Conservation (phyloP, 1,284 basidiomycete genomes). For the Melampsora americana region DNA sequence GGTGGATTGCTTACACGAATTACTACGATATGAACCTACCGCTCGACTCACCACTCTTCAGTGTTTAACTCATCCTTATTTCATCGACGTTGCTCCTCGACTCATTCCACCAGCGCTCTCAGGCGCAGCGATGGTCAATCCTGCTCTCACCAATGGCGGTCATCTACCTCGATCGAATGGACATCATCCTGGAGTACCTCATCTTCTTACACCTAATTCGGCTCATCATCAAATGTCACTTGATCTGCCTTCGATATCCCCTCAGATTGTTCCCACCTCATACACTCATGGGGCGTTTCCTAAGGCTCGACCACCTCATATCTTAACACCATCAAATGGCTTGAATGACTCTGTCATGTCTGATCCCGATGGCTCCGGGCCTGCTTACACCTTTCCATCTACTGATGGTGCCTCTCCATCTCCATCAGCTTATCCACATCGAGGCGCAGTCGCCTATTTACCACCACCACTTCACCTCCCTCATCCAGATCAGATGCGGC, state of each 20-base stretch:
- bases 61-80: slow-evolving; percentile 84
- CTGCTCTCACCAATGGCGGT: slow-evolving; percentile 53
- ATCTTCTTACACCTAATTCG: slow-evolving; percentile 47
- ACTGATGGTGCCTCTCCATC: background rate
- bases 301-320: slow-evolving; percentile 39
- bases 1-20: slow-evolving; percentile 84
- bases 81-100: slow-evolving; percentile 64
- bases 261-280: slow-evolving; percentile 49
- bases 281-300: slow-evolving; percentile 46
- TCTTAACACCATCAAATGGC: slow-evolving; percentile 41
- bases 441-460: slow-evolving; percentile 16
- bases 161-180: slow-evolving; percentile 41
- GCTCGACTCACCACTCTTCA: slow-evolving; percentile 76
- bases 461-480: slow-evolving; percentile 23
- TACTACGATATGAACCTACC: slow-evolving; percentile 88
- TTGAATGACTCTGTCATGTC: slow-evolving; percentile 50
- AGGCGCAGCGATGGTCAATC: slow-evolving; percentile 49
- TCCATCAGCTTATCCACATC: slow-evolving; percentile 40
- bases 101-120: slow-evolving; percentile 50
- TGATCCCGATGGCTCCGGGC: slow-evolving; percentile 62
- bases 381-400: slow-evolving; percentile 22
- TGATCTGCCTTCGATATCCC: slow-evolving; percentile 46
- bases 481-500: slow-evolving; percentile 35
- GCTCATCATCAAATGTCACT: slow-evolving; percentile 47
- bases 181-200: slow-evolving; percentile 43